Evolutionary conservation across 371 early-diverging fungal genomes (phyloP), one percentile per base, ranked within the genome.

Genomic region (Rhizopus delemar): DNA sequence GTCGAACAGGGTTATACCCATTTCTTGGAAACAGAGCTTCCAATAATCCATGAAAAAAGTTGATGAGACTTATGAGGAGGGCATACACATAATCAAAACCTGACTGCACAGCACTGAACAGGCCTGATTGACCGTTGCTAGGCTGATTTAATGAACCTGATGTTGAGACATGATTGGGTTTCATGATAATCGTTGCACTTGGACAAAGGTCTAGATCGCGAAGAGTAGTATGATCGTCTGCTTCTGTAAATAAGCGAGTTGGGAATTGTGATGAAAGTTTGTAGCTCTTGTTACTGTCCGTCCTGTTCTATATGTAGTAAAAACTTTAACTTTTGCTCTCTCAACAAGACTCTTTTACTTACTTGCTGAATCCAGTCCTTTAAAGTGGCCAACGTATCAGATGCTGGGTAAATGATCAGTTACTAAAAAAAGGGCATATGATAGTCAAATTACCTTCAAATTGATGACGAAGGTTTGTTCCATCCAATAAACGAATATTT

Each of bases 101-200:
- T 29, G 72, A 68, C 33, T 62, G 58, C 7, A n/a, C 43, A 15
- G n/a, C 5, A 43, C 13, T 15, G 7, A 69, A 66, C 22, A 71
- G 62, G 13, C 67, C 61, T 58, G 4, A 9, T 63, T 65, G 12
- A 45, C 50, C 32, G 11, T 22, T 3, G 46, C n/a, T 3, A n/a
- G n/a, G 15, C 51, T 33, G 49, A 4, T 46, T 41, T 32, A 41
- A 51, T 4, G 45, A 36, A 9, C 22, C 16, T 3, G 51, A 31
- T 46, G 56, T 38, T 45, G 60, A 39, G 36, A 63, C 65, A 34
- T 69, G 66, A 12, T 63, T 54, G 4, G 69, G 68, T 60, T 82
- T 85, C 74, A 85, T 73, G 3, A 85, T 81, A 11, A 85, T 63
- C 1, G 85, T 83, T 11, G 78, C 81, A 45, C 85, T 85, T 4